Evolutionary conservation across 2,329 filamentous ascomycete genomes (phyloP), one percentile per base, ranked within the genome.

Genomic region (Neobulgaria alba): DNA sequence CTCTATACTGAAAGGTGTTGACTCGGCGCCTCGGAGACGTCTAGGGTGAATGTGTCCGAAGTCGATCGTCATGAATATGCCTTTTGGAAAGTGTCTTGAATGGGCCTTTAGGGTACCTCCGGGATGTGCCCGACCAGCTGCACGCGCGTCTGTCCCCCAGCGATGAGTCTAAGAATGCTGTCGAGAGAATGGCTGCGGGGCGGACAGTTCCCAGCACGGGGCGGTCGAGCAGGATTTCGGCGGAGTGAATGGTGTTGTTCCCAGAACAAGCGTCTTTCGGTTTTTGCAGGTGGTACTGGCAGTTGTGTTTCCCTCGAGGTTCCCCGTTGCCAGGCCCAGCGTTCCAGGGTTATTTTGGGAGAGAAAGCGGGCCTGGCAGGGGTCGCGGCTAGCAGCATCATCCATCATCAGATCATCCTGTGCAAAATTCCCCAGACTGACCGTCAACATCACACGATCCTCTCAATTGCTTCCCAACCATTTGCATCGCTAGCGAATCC

Each of bases 51-150:
- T 34, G 29, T 15, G 29, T 12, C 23, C 12, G 23, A 7, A 12
- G 33, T 42, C 31, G 41, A 38, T 39, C 45, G 42, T 42, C 37
- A 35, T 42, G 42, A 10, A 44, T 37, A 30, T 26, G n/a, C n/a
- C 23, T 26, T 12, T 26, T 26, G 23, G 23, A 26, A 12, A 26
- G 23, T 26, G 23, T 12, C 23, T 26, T 26, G 23, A 12, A 26
- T 26, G 7, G 12, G 12, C 7, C 7, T 12, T 26, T 7, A 7
- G 7, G 23, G 23, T 26, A 26, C 23, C n/a, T n/a, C n/a, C n/a
- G n/a, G n/a, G n/a, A n/a, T n/a, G n/a, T n/a, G n/a, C n/a, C n/a
- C n/a, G n/a, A n/a, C 23, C 12, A 26, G 23, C 7, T 26, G 7
- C 23, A 26, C 23, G 23, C 23, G 23, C 23, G 23, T 26, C 12